phyloP scores from a whole-genome alignment of 257 asterid genomes.

The Solanum sitiens region DNA sequence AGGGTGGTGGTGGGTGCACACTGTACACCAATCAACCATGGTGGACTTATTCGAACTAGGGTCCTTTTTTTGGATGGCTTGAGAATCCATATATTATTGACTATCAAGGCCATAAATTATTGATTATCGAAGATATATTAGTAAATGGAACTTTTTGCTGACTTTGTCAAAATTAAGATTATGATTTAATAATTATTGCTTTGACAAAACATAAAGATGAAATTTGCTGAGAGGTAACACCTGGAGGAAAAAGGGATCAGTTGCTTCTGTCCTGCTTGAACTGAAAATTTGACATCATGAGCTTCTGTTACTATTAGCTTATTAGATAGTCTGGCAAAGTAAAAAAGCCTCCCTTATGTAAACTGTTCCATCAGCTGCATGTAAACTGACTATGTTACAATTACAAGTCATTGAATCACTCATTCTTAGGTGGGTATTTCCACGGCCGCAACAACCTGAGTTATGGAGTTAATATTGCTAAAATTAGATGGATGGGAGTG shows the following conservation, averaged over 20 bases:
- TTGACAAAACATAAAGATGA: neutral
- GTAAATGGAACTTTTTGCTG: neutral
- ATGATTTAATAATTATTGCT: neutral
- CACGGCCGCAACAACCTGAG: conserved; percentile 65
- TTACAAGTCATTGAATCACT: neutral
- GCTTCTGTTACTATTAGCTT: neutral
- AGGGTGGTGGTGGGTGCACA: neutral
- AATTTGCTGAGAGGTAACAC: neutral
- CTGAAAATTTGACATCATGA: neutral
- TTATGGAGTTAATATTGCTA: conserved; percentile 72
- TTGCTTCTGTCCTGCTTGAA: neutral
- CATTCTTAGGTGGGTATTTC: conserved; percentile 76
- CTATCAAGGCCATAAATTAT: neutral
- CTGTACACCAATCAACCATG: neutral
- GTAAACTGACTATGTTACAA: neutral
- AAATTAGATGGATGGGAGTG: conserved; percentile 79
- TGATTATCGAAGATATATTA: neutral
- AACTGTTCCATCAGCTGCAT: neutral
- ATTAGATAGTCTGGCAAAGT: neutral
- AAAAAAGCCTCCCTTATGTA: neutral
- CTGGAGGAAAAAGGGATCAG: neutral
- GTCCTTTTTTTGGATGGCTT: neutral
- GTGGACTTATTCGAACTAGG: neutral
- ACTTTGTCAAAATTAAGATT: neutral
- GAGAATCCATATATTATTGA: neutral